phyloP scores from a whole-genome alignment of 331 rosid species.

The Acacia pycnantha region DNA sequence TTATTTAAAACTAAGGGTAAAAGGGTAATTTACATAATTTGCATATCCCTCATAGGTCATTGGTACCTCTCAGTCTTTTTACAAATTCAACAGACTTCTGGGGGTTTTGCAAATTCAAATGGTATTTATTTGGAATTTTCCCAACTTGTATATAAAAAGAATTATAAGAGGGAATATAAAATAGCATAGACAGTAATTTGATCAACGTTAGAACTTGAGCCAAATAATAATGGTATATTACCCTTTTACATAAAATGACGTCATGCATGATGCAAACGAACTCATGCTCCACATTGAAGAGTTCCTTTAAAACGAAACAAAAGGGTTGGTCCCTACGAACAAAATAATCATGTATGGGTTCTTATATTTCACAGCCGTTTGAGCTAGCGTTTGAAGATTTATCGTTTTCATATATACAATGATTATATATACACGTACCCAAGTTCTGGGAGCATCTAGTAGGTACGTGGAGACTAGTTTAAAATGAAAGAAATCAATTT shows the following conservation, averaged over 20 bases:
- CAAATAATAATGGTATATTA: neutral
- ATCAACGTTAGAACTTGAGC: neutral
- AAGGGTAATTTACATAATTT: no score
- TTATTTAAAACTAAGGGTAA: no score
- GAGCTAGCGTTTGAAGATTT: neutral
- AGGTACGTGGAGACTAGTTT: conserved; percentile 36
- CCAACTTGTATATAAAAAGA: no score
- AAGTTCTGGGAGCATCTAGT: conserved; percentile 34
- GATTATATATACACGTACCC: neutral
- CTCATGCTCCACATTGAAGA: neutral
- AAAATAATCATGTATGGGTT: neutral
- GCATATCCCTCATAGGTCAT: no score
- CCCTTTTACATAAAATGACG: conserved; percentile 26
- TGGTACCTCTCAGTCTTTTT: no score
- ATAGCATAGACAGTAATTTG: neutral
- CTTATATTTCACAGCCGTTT: neutral
- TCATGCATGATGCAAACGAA: conserved; percentile 45
- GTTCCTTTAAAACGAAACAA: neutral
- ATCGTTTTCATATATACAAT: neutral
- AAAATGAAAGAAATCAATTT: neutral
- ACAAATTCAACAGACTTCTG: no score
- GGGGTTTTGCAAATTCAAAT: no score
- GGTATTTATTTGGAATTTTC: no score
- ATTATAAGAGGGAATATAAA: no score
- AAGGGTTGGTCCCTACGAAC: neutral